Percentiles rank a stretch among this genome's conserved stretches.
Evolutionary conservation across 768 basidiomycete species (phyloP).

Genomic region (Pleurotus platypus): DNA sequence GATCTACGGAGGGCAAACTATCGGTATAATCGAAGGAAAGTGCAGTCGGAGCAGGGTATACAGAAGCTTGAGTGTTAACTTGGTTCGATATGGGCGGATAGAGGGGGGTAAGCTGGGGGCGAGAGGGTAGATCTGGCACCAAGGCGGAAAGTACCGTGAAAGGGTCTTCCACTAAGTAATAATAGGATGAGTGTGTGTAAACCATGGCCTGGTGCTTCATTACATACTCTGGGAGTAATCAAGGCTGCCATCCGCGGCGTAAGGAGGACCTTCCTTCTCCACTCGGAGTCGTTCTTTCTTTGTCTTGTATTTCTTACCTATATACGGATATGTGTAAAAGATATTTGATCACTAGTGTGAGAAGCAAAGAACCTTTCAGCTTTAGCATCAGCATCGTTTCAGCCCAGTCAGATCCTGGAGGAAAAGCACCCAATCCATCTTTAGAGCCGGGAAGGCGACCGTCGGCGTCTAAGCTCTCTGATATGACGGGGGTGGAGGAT

Average conservation of each 20-base stretch:
- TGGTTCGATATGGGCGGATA: constrained; percentile 31
- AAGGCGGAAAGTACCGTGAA: constrained; percentile 64
- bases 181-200: constrained; percentile 10
- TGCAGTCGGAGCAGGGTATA: constrained; percentile 19
- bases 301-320: constrained; percentile 75
- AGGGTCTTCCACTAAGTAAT: constrained; percentile 66
- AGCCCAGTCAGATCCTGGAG: constrained; percentile 69
- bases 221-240: constrained; percentile 63
- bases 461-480: constrained; percentile 59
- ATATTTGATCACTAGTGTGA: not conserved
- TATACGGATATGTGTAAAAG: not conserved
- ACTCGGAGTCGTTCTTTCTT: constrained; percentile 80
- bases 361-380: constrained; percentile 53
- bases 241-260: constrained; percentile 71
- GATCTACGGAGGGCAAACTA: not conserved
- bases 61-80: constrained; percentile 19
- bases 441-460: constrained; percentile 74
- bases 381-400: constrained; percentile 69
- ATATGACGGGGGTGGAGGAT: constrained; percentile 20
- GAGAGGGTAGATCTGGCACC: constrained; percentile 52
- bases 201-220: not conserved
- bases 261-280: constrained; percentile 73
- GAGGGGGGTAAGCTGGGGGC: constrained; percentile 56
- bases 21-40: constrained; percentile 19
- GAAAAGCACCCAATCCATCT: constrained; percentile 74